Evolutionary conservation across 2,329 filamentous ascomycete genomes (phyloP).

Genomic region (Periconia macrospinosa): DNA sequence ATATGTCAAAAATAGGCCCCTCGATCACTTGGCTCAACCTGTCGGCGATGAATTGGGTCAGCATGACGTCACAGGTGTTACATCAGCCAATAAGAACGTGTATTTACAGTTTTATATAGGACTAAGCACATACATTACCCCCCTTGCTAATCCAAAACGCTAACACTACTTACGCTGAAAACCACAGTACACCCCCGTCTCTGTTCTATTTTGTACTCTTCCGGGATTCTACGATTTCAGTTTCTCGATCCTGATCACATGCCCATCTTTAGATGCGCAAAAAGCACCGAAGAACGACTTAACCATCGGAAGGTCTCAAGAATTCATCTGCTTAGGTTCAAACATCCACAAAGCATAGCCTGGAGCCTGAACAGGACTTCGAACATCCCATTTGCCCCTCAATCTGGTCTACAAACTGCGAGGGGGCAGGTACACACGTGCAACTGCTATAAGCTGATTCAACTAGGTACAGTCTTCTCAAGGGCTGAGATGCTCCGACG

Average conservation of each 20-base stretch:
- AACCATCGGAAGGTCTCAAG: slow-evolving; percentile 4
- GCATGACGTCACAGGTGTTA: slow-evolving; percentile 4
- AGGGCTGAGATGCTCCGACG: slow-evolving; percentile 4
- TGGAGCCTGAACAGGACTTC: slow-evolving; percentile 3
- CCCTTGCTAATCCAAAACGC: no score
- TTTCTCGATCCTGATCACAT: slow-evolving; percentile 5
- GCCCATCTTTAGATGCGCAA: slow-evolving; percentile 3
- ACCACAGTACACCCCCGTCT: slow-evolving; percentile 4
- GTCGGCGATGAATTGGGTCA: slow-evolving; percentile 2
- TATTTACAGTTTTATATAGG: no score
- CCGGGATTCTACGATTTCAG: slow-evolving; percentile 4
- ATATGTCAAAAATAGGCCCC: background rate
- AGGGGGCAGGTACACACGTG: slow-evolving; percentile 3
- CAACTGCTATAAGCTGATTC: slow-evolving; percentile 5
- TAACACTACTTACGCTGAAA: no score
- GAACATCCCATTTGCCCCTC: slow-evolving; percentile 3
- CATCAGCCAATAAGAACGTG: background rate
- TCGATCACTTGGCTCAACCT: slow-evolving; percentile 1
- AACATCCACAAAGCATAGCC: slow-evolving; percentile 3
- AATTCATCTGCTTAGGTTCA: slow-evolving; percentile 3
- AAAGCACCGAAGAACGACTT: slow-evolving; percentile 4
- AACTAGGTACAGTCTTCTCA: slow-evolving; percentile 3
- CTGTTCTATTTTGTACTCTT: slow-evolving; percentile 3
- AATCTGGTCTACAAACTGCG: slow-evolving; percentile 3
- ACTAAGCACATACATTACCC: no score